These are phyloP conservation scores for Mortierella antarctica DNA, from an alignment of 192 early-diverging fungal genomes.

Conservation along the genomic window DNA sequence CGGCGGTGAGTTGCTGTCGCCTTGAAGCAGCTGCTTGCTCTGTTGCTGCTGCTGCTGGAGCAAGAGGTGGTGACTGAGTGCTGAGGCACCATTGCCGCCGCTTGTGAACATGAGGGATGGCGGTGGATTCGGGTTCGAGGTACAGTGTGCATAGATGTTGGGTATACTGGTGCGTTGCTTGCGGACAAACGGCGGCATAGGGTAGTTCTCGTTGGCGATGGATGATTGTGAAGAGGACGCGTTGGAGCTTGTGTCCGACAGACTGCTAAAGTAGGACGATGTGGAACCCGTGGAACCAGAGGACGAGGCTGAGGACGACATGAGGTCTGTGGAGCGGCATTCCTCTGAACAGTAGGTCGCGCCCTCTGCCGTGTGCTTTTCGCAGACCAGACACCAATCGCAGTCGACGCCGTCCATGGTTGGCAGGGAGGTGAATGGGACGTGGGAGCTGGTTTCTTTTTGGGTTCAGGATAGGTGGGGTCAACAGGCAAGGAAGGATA, in stretches of 20 bases:
- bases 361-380: constrained; percentile 36
- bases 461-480: not conserved
- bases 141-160: constrained; percentile 48
- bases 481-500: not conserved
- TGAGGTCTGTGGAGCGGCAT: constrained; percentile 45
- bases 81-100: constrained; percentile 25
- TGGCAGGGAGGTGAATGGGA: not conserved
- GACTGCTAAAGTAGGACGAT: constrained; percentile 26
- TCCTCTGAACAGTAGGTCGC: constrained; percentile 51
- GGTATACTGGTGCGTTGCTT: constrained; percentile 50
- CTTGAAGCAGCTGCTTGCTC: constrained; percentile 1
- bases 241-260: not conserved
- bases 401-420: constrained; percentile 52
- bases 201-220: constrained; percentile 20
- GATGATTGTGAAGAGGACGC: constrained; percentile 4
- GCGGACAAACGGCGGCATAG: constrained; percentile 47
- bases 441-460: not conserved
- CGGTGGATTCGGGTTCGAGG: constrained; percentile 47
- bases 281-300: constrained; percentile 24
- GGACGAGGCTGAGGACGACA: constrained; percentile 51
- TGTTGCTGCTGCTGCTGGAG: constrained; percentile 43
- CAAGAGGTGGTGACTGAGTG: constrained; percentile 32
- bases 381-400: constrained; percentile 52
- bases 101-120: constrained; percentile 37
- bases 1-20: constrained; percentile 4